phyloP scores from a whole-genome alignment of 2,329 filamentous ascomycete genomes.

The Trichoderma sp. region DNA sequence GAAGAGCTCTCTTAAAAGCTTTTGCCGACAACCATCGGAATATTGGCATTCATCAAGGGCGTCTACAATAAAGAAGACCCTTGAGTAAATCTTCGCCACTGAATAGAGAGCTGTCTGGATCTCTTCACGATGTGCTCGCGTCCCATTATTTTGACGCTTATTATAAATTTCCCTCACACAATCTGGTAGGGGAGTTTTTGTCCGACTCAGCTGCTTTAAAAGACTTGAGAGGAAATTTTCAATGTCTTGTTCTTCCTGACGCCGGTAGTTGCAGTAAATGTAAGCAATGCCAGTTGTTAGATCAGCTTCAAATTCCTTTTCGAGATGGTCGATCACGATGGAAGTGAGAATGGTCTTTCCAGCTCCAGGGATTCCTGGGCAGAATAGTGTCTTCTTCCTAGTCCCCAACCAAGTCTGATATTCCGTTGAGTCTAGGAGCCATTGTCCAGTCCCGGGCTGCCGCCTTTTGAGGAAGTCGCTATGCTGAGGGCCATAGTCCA shows the following conservation, averaged over 20 bases:
- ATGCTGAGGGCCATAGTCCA: constrained; percentile 40
- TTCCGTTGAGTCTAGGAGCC: constrained; percentile 41
- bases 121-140: not conserved
- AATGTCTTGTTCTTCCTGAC: constrained; percentile 31
- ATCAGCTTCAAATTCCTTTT: constrained; percentile 24
- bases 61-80: not conserved
- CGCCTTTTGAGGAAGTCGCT: constrained; percentile 35
- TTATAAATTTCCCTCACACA: not conserved
- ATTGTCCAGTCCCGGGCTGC: constrained; percentile 42
- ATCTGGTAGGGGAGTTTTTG: not conserved
- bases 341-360: constrained; percentile 48
- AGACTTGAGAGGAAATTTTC: not conserved
- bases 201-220: not conserved
- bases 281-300: constrained; percentile 39
- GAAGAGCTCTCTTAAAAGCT: not conserved
- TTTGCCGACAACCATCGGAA: not conserved
- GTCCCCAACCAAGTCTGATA: constrained; percentile 33
- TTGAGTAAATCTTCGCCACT: not conserved
- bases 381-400: constrained; percentile 38
- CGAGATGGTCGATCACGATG: constrained; percentile 42
- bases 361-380: constrained; percentile 45
- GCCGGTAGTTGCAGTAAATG: constrained; percentile 40
- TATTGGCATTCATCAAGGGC: constrained; percentile 1
- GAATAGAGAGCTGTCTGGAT: not conserved
- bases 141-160: not conserved